Conservation (phyloP, 306 rosid species). For the Sicyos edulis region DNA sequence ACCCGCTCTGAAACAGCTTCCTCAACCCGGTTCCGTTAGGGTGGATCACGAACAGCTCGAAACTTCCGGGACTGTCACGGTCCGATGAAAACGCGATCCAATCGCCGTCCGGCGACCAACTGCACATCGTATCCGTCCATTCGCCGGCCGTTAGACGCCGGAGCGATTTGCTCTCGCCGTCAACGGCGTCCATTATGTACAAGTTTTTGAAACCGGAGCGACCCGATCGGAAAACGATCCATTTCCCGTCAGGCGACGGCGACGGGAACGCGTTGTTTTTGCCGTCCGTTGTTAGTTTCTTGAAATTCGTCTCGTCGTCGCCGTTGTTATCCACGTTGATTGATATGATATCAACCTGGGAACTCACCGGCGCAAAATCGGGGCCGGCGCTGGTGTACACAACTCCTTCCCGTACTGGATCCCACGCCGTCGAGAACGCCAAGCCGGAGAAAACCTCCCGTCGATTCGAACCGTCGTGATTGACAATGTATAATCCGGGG, state of each 20-base stretch:
- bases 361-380: constrained; percentile 47
- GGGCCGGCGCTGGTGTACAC: constrained; percentile 62
- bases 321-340: constrained; percentile 53
- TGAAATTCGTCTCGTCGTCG: constrained; percentile 20
- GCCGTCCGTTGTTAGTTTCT: constrained; percentile 55
- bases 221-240: constrained; percentile 76
- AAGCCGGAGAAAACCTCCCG: constrained; percentile 33
- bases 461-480: constrained; percentile 64
- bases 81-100: constrained; percentile 81
- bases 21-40: constrained; percentile 73
- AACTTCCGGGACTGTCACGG: constrained; percentile 59
- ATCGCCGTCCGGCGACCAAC: constrained; percentile 78
- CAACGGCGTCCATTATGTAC: constrained; percentile 59
- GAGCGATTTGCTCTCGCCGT: constrained; percentile 48
- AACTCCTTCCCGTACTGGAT: constrained; percentile 51
- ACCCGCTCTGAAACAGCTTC: constrained; percentile 57
- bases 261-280: constrained; percentile 82
- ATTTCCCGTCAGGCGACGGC: constrained; percentile 65
- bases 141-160: constrained; percentile 51
- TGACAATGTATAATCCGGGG: constrained; percentile 57
- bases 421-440: constrained; percentile 70
- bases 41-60: constrained; percentile 58
- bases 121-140: constrained; percentile 84
- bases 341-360: constrained; percentile 58
- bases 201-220: constrained; percentile 61